Base-by-base conservation (phyloP, 371 early-diverging fungal species). In the Umbelopsis sp. region DNA sequence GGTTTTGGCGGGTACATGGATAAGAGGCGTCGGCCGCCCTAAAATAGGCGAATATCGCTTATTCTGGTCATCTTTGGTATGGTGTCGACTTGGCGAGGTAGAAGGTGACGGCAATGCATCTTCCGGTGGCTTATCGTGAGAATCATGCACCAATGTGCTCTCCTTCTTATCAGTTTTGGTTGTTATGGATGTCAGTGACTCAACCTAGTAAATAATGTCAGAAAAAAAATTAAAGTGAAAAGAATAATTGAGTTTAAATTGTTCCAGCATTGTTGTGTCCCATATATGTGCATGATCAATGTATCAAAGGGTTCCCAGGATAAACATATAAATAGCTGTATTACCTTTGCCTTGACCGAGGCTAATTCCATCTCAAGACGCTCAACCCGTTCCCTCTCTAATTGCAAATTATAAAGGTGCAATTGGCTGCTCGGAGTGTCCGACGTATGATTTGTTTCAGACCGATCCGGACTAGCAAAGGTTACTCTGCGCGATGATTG, bases 31-130 rank as follows among this genome's bases (percentile, higher is more conserved):
- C 18, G 57, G 57, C 6, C 18, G 57, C 2, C 16, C 57, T 35
- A 57, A 12, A 57, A 37, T 57, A 57, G 57, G 57, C 57, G 57
- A 57, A 57, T 57, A 57, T 57, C 57, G 57, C 57, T 57, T 29
- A 16, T 57, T 57, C 32, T 32, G 57, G 57, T 57, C 3, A 35
- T 35, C 57, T 0, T 14, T n/a, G 35, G 18, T 18, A 18, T 57
- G 57, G 6, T 16, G 18, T 25, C 35, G 12, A 57, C 57, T 35
- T 57, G 57, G 57, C 11, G 57, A 57, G 7, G 29, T 57, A 29
- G 57, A 57, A 8, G 57, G 57, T 9, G 57, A 57, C 3, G 57
- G 37, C 12, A 57, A 35, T 1, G 57, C 35, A 35, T 37, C 57
- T 6, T 57, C 57, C 0, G 57, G 35, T 35, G 5, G 35, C 14